Conservation (phyloP, 176 grass and related monocot genomes). For the Zoysia pacifica region DNA sequence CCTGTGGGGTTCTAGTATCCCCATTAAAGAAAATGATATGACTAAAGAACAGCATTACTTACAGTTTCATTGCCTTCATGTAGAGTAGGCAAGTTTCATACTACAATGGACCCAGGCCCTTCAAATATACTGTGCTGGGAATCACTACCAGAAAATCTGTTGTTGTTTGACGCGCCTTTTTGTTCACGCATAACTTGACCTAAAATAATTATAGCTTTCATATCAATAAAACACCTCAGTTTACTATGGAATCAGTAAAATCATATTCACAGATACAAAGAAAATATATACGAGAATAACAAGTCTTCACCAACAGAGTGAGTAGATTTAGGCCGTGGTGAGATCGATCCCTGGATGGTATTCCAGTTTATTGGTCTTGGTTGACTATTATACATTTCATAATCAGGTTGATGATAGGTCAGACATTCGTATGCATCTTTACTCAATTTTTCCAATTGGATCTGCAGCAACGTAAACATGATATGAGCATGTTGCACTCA, state of each 20-base stretch:
- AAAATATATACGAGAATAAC: slow-evolving; percentile 7
- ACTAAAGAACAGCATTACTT: slow-evolving; percentile 16
- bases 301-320: slow-evolving; percentile 19
- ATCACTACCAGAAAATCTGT: background rate
- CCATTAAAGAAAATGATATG: too few relatives aligned
- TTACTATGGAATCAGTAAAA: background rate
- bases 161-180: background rate
- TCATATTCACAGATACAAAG: background rate
- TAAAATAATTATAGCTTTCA: slow-evolving; percentile 24
- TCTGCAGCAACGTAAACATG: slow-evolving; percentile 10
- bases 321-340: background rate
- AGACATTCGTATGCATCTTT: slow-evolving; percentile 34
- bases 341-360: background rate
- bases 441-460: background rate
- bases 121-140: background rate
- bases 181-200: background rate
- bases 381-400: slow-evolving; percentile 30
- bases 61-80: slow-evolving; percentile 30
- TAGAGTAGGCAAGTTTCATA: background rate
- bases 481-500: background rate
- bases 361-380: slow-evolving; percentile 3
- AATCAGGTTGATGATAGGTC: slow-evolving; percentile 20
- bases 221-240: background rate
- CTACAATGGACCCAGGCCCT: slow-evolving; percentile 23
- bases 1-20: too few relatives aligned